Conservation (phyloP, 106 monocot genomes). For the Iris macrosiphon region DNA sequence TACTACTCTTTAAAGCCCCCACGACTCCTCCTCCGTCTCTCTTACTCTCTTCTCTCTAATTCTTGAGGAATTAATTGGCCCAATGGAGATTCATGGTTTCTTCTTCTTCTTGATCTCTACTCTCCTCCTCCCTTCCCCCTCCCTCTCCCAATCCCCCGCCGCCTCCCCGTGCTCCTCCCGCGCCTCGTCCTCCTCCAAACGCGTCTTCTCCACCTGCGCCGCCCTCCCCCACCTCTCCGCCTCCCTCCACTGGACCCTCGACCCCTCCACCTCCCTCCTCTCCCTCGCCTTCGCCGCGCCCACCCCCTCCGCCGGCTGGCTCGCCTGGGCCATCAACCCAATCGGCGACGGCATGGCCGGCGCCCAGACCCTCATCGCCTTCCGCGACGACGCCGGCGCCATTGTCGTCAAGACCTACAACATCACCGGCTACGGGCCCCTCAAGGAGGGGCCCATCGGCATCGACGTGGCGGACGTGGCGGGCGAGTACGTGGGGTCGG, state of each 20-base stretch:
- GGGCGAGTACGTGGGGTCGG: constrained; percentile 35
- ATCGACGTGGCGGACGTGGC: constrained; percentile 36
- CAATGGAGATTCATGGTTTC: no score
- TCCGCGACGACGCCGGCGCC: constrained; percentile 22
- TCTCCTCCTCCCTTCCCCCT: neutral
- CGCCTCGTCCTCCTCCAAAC: constrained; percentile 27
- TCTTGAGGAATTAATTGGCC: no score
- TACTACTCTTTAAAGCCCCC: no score
- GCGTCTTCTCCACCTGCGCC: constrained; percentile 43
- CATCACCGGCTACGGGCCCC: constrained; percentile 19
- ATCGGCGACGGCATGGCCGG: constrained; percentile 33
- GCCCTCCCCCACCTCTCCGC: constrained; percentile 50
- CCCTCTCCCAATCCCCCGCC: constrained; percentile 4
- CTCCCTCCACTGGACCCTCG: constrained; percentile 56
- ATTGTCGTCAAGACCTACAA: constrained; percentile 40
- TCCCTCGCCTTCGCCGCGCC: constrained; percentile 61
- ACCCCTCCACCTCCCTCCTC: constrained; percentile 16
- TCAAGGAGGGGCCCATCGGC: constrained; percentile 25
- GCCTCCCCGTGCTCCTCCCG: constrained; percentile 42
- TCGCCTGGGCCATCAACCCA: constrained; percentile 72
- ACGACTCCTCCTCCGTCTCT: no score
- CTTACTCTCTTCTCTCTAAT: no score
- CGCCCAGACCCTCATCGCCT: constrained; percentile 53
- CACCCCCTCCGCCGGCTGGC: constrained; percentile 36
- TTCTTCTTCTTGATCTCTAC: neutral